Evolutionary conservation across 2,329 filamentous ascomycete genomes (phyloP).

Genomic region (Pyricularia sp.): DNA sequence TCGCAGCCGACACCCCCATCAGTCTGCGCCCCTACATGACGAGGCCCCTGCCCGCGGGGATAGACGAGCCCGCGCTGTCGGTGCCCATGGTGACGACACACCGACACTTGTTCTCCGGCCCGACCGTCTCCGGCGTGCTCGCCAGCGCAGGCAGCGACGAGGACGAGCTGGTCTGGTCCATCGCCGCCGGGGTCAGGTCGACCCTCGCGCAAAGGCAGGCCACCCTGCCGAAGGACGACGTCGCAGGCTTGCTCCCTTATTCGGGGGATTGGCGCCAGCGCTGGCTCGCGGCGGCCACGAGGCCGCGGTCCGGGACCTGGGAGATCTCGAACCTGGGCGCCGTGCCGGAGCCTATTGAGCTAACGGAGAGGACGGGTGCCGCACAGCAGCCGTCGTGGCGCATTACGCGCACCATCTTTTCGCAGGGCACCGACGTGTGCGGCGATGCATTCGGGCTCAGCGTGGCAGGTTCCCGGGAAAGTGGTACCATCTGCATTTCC

Average conservation of each 20-base stretch:
- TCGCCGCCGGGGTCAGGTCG: constrained; percentile 24
- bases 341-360: constrained; percentile 11
- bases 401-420: constrained; percentile 37
- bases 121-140: constrained; percentile 14
- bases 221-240: constrained; percentile 31
- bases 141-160: constrained; percentile 10
- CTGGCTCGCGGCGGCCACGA: constrained; percentile 28
- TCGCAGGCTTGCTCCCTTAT: constrained; percentile 29
- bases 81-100: constrained; percentile 30
- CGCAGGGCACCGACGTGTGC: constrained; percentile 34
- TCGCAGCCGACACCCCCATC: constrained; percentile 32
- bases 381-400: constrained; percentile 16
- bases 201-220: constrained; percentile 23
- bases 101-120: constrained; percentile 19
- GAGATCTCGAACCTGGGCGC: constrained; percentile 44
- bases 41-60: constrained; percentile 11
- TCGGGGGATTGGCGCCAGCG: constrained; percentile 33
- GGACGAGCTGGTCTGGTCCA: constrained; percentile 29
- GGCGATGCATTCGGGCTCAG: constrained; percentile 35
- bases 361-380: neutral
- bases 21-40: constrained; percentile 30
- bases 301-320: constrained; percentile 32
- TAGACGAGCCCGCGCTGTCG: constrained; percentile 21
- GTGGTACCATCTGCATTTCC: constrained; percentile 28
- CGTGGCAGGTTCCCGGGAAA: constrained; percentile 31